phyloP scores from a whole-genome alignment of 768 basidiomycete species.

The Goffeauzyma gilvescens region DNA sequence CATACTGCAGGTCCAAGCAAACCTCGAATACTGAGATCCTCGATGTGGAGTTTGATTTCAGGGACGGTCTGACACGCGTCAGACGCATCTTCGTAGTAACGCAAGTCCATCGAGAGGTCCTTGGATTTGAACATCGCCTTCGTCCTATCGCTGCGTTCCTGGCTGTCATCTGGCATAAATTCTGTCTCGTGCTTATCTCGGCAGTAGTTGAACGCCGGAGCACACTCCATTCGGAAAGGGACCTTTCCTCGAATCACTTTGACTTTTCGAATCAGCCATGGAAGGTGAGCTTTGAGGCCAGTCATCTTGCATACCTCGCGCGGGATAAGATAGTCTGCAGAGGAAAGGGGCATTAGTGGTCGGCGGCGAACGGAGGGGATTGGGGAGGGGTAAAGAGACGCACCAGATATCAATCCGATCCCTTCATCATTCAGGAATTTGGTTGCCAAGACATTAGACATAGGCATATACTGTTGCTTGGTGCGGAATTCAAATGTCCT shows the following conservation, averaged over 20 bases:
- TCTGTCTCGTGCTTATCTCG: slow-evolving; percentile 50
- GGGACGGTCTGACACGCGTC: slow-evolving; percentile 40
- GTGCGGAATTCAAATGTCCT: slow-evolving; percentile 25
- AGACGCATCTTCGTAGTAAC: slow-evolving; percentile 48
- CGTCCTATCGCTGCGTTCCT: slow-evolving; percentile 34
- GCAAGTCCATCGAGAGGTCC: slow-evolving; percentile 41
- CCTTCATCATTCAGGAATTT: slow-evolving; percentile 81
- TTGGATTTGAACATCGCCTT: slow-evolving; percentile 33
- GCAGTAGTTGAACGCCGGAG: slow-evolving; percentile 92
- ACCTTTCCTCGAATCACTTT: slow-evolving; percentile 66
- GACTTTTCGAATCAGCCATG: slow-evolving; percentile 28
- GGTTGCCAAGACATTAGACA: slow-evolving; percentile 54
- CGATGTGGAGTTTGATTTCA: slow-evolving; percentile 40
- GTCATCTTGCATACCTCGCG: slow-evolving; percentile 4
- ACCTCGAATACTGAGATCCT: slow-evolving; percentile 44
- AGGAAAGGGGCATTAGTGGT: neutral
- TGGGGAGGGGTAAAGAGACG: neutral
- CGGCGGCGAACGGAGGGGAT: neutral
- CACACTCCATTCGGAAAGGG: slow-evolving; percentile 61
- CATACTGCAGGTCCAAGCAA: slow-evolving; percentile 53
- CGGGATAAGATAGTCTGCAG: slow-evolving; percentile 6
- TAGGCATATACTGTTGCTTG: slow-evolving; percentile 29
- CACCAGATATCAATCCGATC: slow-evolving; percentile 64
- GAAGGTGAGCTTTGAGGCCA: slow-evolving; percentile 12
- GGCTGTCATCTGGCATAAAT: slow-evolving; percentile 32